Evolutionary conservation across 495 filamentous ascomycete genomes (phyloP).

Genomic region (Penicillium tannophilum): DNA sequence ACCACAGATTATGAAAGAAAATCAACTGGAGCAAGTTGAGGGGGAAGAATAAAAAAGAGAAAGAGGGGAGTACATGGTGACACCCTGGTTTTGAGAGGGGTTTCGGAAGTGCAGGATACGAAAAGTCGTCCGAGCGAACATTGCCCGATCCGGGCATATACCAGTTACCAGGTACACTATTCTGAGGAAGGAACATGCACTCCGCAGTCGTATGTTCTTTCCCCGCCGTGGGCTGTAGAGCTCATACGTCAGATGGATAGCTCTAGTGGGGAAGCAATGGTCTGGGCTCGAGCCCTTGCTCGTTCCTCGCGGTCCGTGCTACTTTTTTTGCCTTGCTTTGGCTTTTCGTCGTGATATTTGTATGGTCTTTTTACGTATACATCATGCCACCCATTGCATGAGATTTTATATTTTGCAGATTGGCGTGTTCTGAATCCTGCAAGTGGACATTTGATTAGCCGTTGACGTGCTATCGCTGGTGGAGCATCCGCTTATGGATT

Average conservation of each 20-base stretch:
- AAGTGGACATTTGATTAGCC: background rate
- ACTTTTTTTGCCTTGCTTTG: background rate
- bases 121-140: conserved; percentile 11
- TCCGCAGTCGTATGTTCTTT: conserved; percentile 2
- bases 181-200: background rate
- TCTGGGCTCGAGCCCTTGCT: background rate
- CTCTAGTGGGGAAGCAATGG: background rate
- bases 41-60: conserved; percentile 15
- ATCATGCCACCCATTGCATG: background rate
- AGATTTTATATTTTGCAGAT: background rate
- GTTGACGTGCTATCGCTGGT: background rate
- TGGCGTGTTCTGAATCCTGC: background rate
- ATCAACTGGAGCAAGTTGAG: background rate
- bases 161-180: background rate
- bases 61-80: conserved; percentile 17
- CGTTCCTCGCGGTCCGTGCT: background rate
- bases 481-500: background rate
- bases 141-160: conserved; percentile 15
- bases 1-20: background rate
- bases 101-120: conserved; percentile 11
- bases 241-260: background rate
- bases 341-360: too few species aligned
- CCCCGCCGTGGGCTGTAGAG: background rate
- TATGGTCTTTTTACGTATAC: background rate
- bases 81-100: conserved; percentile 12